phyloP scores from a whole-genome alignment of 2,329 filamentous ascomycete species.

The Hymenoscyphus linearis region DNA sequence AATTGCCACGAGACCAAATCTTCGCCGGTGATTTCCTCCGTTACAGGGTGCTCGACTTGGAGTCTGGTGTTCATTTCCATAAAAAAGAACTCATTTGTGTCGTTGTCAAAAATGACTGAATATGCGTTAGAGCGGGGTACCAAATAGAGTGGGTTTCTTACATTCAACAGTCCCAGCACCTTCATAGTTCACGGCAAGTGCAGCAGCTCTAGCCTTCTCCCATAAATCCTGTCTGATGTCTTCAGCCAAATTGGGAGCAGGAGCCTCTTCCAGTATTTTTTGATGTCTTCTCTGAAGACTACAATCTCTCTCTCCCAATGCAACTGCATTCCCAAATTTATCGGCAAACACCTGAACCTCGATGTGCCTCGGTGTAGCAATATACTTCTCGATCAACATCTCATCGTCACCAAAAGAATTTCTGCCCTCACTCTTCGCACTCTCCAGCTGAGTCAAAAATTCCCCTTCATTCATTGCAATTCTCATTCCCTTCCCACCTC shows the following conservation, averaged over 20 bases:
- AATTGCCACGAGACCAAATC: slow-evolving; percentile 96
- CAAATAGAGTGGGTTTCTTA: slow-evolving; percentile 45
- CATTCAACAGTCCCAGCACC: slow-evolving; percentile 87
- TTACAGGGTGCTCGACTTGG: slow-evolving; percentile 96
- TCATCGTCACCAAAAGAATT: slow-evolving; percentile 81
- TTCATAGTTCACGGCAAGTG: slow-evolving; percentile 77
- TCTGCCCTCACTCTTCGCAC: slow-evolving; percentile 68
- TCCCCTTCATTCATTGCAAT: slow-evolving; percentile 65
- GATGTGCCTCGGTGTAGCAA: slow-evolving; percentile 73
- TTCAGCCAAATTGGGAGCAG: slow-evolving; percentile 63
- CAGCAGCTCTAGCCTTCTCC: slow-evolving; percentile 60
- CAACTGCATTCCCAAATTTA: slow-evolving; percentile 69
- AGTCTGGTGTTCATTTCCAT: slow-evolving; percentile 83
- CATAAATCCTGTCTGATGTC: slow-evolving; percentile 56
- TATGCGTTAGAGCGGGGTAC: slow-evolving; percentile 37
- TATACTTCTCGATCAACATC: slow-evolving; percentile 80
- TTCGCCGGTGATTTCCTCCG: slow-evolving; percentile 69
- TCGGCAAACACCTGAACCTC: slow-evolving; percentile 92
- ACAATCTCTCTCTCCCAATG: slow-evolving; percentile 85
- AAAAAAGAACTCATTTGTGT: slow-evolving; percentile 74
- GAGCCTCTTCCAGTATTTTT: slow-evolving; percentile 87
- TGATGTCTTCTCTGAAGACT: slow-evolving; percentile 83
- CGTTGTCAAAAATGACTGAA: slow-evolving; percentile 77
- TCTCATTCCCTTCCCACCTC: slow-evolving; percentile 80
- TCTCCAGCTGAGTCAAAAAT: slow-evolving; percentile 64